Percentiles rank a stretch among this genome's conserved stretches.
phyloP scores from a whole-genome alignment of 1,284 basidiomycete species.

The Prillingera fragicola region DNA sequence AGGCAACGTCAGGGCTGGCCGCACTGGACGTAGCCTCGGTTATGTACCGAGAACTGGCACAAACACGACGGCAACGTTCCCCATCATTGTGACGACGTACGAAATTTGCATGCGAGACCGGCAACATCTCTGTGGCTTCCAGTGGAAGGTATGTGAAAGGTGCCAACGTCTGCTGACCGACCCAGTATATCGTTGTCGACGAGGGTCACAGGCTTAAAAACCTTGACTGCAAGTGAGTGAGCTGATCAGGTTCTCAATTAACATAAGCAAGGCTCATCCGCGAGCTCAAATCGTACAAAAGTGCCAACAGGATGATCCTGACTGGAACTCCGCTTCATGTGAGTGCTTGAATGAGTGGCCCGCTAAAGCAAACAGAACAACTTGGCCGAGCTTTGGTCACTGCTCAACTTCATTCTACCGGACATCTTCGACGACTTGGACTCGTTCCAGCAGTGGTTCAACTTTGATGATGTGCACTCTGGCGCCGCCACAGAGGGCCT shows the following conservation, averaged over 20 bases:
- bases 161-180: neutral
- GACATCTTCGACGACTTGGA: slow-evolving; percentile 86
- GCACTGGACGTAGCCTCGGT: too few relatives aligned
- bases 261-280: slow-evolving; percentile 71
- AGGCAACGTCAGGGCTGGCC: slow-evolving; percentile 26
- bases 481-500: slow-evolving; percentile 43
- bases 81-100: slow-evolving; percentile 73
- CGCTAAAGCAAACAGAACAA: slow-evolving; percentile 63
- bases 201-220: slow-evolving; percentile 95
- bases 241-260: neutral
- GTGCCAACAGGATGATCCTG: slow-evolving; percentile 81
- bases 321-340: slow-evolving; percentile 92
- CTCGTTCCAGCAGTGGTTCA: slow-evolving; percentile 83
- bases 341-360: slow-evolving; percentile 30
- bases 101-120: slow-evolving; percentile 87
- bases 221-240: slow-evolving; percentile 64
- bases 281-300: slow-evolving; percentile 82
- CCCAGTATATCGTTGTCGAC: slow-evolving; percentile 79
- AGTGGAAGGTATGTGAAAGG: slow-evolving; percentile 58
- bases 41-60: slow-evolving; percentile 1
- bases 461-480: slow-evolving; percentile 41
- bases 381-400: slow-evolving; percentile 84
- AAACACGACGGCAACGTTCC: slow-evolving; percentile 39
- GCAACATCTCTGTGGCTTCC: slow-evolving; percentile 59
- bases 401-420: slow-evolving; percentile 90